phyloP scores from a whole-genome alignment of 495 filamentous ascomycete genomes.

The Annulohypoxylon moriforme region DNA sequence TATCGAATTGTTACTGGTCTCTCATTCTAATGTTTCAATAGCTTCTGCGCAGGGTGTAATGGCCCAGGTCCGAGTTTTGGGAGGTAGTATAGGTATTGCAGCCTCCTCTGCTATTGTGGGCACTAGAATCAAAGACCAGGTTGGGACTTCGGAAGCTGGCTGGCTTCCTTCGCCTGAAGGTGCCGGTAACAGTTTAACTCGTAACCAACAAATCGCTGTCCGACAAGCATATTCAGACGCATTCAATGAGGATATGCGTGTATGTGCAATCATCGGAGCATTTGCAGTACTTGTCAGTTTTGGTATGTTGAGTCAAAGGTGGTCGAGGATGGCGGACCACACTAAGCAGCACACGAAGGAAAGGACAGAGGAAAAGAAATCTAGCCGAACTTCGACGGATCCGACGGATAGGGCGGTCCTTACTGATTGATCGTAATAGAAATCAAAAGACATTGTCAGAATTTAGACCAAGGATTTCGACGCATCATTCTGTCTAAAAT shows the following conservation, averaged over 20 bases:
- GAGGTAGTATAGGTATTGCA: slow-evolving; percentile 65
- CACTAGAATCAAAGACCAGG: slow-evolving; percentile 36
- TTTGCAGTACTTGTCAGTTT: slow-evolving; percentile 46
- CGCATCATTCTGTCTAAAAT: neutral
- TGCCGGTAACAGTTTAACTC: slow-evolving; percentile 1
- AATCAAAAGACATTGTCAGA: neutral
- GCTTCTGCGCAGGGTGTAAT: slow-evolving; percentile 64
- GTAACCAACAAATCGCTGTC: slow-evolving; percentile 33
- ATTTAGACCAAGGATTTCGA: neutral
- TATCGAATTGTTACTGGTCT: neutral
- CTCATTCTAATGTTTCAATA: slow-evolving; percentile 33
- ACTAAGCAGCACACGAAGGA: slow-evolving; percentile 37
- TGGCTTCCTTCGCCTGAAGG: slow-evolving; percentile 43
- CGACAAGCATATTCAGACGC: slow-evolving; percentile 52
- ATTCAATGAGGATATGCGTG: slow-evolving; percentile 54
- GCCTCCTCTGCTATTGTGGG: slow-evolving; percentile 60
- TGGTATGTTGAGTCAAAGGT: slow-evolving; percentile 47
- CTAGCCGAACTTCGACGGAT: neutral
- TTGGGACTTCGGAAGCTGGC: slow-evolving; percentile 34
- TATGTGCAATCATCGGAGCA: slow-evolving; percentile 50
- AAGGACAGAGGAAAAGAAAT: slow-evolving; percentile 8
- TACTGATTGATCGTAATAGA: neutral
- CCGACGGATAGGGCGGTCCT: neutral
- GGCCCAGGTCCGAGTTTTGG: slow-evolving; percentile 63
- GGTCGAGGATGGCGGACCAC: slow-evolving; percentile 39